Percentiles rank a stretch among this genome's conserved stretches.
Conservation (phyloP, 1,284 basidiomycete genomes). For the Cutaneotrichosporon dermatis region DNA sequence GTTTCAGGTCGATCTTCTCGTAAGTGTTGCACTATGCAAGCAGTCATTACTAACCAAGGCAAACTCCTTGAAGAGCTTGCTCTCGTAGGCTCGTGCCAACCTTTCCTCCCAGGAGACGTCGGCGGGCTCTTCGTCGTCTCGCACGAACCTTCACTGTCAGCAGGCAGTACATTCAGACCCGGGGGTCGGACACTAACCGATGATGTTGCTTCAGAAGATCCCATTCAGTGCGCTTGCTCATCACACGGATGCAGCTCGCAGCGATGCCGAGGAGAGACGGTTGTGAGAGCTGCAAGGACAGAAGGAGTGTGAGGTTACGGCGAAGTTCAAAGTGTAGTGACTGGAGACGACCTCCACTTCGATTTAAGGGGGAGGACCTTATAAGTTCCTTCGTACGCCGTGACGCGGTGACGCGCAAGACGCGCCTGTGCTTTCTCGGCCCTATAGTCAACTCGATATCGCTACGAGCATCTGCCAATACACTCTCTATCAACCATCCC, state of each 20-base stretch:
- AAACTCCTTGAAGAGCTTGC: constrained; percentile 79
- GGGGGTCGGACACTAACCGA: constrained; percentile 28
- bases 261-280: background rate
- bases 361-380: background rate
- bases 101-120: constrained; percentile 65
- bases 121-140: constrained; percentile 57
- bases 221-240: constrained; percentile 39
- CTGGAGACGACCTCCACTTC: background rate
- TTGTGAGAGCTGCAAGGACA: too few relatives aligned
- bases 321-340: background rate
- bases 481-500: too few relatives aligned
- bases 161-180: background rate
- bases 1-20: constrained; percentile 73
- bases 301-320: too few relatives aligned
- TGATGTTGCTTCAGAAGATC: constrained; percentile 52
- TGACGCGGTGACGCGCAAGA: background rate
- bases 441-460: background rate
- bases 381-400: background rate
- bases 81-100: constrained; percentile 80
- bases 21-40: background rate
- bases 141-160: constrained; percentile 63
- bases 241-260: background rate
- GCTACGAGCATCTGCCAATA: background rate
- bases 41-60: constrained; percentile 54
- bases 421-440: too few relatives aligned